Evolutionary conservation across 306 rosid genomes (phyloP), one percentile per base, ranked within the genome.

Genomic region (Ormosia emarginata): DNA sequence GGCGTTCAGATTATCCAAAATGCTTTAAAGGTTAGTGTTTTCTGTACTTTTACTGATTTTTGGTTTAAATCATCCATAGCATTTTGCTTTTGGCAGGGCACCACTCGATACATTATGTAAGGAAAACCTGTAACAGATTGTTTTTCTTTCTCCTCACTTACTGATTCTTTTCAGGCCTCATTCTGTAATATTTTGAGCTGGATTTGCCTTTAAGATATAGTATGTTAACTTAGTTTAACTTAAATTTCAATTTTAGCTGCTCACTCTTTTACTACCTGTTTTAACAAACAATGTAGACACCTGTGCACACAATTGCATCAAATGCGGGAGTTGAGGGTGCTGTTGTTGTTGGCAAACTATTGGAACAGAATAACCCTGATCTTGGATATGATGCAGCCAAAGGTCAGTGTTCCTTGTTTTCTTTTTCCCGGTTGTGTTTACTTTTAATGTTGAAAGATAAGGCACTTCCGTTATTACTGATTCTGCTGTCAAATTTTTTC

Each of bases 241-340:
- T 29, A 39, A 58, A 34, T 72, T 59, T n/a, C 13, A 24, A 24
- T 2, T 24, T 49, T 49, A 49, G n/a, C 44, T 80, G 24, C 30
- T 77, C 34, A 80, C 41, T 9, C 47, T 44, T 43, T 66, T 56
- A 13, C n/a, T 41, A 12, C 18, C 5, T 14, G 39, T 44, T n/a
- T 24, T 4, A 13, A 15, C 34, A 80, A 80, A 59, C 34, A 77
- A 52, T 85, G 79, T 90, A 95, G 98, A 90, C 96, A 50, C 97
- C 99, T n/a, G 99, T 90, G 57, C 85, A 93, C 83, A 93, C 96
- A n/a, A 95, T 95, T 67, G 99, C 99, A 37, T 75, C 90, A 44
- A 95, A 95, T 81, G 99, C 99, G 0, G 99, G 99, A 81, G 99
- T 92, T 52, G 99, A 95, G 86, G 99, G 99, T 44, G 99, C 99